A percentile compares a stretch with the other conserved stretches of the same genome.
phyloP scores from a whole-genome alignment of 768 basidiomycete species.

The Pisolithus orientalis region DNA sequence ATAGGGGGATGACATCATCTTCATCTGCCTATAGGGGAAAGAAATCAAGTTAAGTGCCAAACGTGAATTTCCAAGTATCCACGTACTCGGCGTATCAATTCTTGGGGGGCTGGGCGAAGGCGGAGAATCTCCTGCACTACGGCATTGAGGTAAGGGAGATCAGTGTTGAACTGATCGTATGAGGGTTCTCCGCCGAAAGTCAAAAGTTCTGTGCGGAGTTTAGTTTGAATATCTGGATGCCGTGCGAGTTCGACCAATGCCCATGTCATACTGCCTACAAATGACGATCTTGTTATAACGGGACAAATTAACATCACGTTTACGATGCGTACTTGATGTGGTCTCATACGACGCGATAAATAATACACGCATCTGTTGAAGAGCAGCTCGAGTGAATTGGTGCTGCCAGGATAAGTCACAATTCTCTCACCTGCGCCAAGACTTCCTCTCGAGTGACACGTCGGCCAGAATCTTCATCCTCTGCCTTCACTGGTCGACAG shows the following conservation, averaged over 20 bases:
- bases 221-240: slow-evolving; percentile 39
- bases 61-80: too few relatives aligned
- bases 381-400: neutral
- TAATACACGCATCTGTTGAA: slow-evolving; percentile 11
- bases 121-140: slow-evolving; percentile 40
- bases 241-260: slow-evolving; percentile 48
- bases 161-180: slow-evolving; percentile 45
- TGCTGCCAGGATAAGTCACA: too few relatives aligned
- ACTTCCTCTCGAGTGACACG: slow-evolving; percentile 23
- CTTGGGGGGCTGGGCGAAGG: slow-evolving; percentile 33
- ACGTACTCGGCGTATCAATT: slow-evolving; percentile 13
- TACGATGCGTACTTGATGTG: slow-evolving; percentile 9
- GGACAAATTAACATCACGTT: fast-evolving
- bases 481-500: slow-evolving; percentile 30
- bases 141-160: slow-evolving; percentile 50
- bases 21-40: slow-evolving; percentile 30
- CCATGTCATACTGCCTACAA: slow-evolving; percentile 31
- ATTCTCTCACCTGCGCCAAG: slow-evolving; percentile 11
- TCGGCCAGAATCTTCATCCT: slow-evolving; percentile 16
- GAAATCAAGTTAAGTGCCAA: neutral
- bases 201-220: slow-evolving; percentile 43
- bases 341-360: slow-evolving; percentile 19
- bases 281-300: neutral
- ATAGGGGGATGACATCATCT: slow-evolving; percentile 57
- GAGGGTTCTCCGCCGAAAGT: slow-evolving; percentile 41